Base-by-base conservation (phyloP, 345 rosid genomes). In the Boechera stricta region DNA sequence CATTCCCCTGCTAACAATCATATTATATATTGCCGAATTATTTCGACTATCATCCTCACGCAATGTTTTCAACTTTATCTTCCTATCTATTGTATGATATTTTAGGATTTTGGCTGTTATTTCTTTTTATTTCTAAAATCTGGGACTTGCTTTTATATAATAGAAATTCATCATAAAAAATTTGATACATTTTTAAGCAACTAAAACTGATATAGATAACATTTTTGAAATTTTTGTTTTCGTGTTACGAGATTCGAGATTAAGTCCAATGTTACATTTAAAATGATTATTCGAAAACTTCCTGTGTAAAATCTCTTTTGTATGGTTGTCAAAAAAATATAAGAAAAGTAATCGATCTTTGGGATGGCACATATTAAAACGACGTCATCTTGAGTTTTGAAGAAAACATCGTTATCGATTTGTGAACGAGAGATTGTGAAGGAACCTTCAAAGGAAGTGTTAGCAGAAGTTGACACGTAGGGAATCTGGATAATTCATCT, bases 11-110 rank as follows among this genome's bases (percentile, higher is more conserved):
- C 42, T 48, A 53, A 31, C 31, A 33, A 45, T 55, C 65, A 26
- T 44, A 33, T 18, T 15, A 7, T 45, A 62, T 26, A 76, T 42
- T 63, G 71, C 51, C 65, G 51, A 70, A 77, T 77, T 11, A 77
- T 71, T 55, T 45, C 10, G 45, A 70, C 18, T 54, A 4, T 63
- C 73, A 60, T 49, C 67, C 28, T 49, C 56, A 61, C 33, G 73
- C 69, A 60, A 49, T 68, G 53, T 59, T 59, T 51, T 66, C 59
- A 58, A 67, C 52, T 38, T 72, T 72, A 8, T 6, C 38, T 36
- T 35, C 9, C 36, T 15, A 13, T 48, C 48, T 35, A 8, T 58
- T 33, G n/a, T 26, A 12, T 71, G 57, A 13, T 45, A 7, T n/a
- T 31, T 47, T 56, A 69, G 4, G 29, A 41, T 55, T 55, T 42